Evolutionary conservation across 768 basidiomycete genomes (phyloP).

Genomic region (Phlegmacium glaucopus): DNA sequence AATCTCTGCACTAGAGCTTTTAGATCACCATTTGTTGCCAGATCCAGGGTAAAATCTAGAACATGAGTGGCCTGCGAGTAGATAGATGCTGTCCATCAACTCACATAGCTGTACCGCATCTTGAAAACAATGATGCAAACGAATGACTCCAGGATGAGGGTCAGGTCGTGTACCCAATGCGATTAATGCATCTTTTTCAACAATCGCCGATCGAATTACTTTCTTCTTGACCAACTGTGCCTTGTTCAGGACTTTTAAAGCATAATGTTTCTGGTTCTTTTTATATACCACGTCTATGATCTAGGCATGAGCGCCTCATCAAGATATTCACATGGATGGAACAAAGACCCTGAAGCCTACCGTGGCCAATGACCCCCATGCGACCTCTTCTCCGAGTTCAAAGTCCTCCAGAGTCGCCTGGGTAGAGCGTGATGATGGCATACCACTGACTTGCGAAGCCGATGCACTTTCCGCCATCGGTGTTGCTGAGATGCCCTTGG

Average conservation of each 20-base stretch:
- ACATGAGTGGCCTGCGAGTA: constrained; percentile 5
- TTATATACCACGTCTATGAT: constrained; percentile 27
- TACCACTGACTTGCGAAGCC: neutral
- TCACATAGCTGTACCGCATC: constrained; percentile 81
- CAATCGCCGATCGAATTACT: constrained; percentile 71
- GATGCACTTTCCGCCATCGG: neutral
- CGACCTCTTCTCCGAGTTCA: constrained; percentile 26
- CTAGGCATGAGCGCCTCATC: constrained; percentile 12
- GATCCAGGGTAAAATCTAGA: constrained; percentile 78
- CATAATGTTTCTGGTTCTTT: constrained; percentile 28
- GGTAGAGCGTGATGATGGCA: constrained; percentile 1
- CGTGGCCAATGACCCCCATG: constrained; percentile 30
- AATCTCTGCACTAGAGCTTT: constrained; percentile 67
- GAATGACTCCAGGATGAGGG: constrained; percentile 75
- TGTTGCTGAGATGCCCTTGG: too few species aligned
- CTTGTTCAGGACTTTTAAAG: constrained; percentile 66
- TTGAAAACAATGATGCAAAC: constrained; percentile 81
- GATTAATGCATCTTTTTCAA: constrained; percentile 78
- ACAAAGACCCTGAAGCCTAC: constrained; percentile 11
- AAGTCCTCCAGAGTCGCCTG: constrained; percentile 22
- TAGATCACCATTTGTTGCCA: constrained; percentile 75
- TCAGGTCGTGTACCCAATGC: constrained; percentile 54
- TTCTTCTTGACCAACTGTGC: constrained; percentile 75
- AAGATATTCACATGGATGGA: neutral
- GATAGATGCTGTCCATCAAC: constrained; percentile 26